Evolutionary conservation across 169 alveolate genomes (phyloP).

Genomic region (Eimeria acervulina): DNA sequence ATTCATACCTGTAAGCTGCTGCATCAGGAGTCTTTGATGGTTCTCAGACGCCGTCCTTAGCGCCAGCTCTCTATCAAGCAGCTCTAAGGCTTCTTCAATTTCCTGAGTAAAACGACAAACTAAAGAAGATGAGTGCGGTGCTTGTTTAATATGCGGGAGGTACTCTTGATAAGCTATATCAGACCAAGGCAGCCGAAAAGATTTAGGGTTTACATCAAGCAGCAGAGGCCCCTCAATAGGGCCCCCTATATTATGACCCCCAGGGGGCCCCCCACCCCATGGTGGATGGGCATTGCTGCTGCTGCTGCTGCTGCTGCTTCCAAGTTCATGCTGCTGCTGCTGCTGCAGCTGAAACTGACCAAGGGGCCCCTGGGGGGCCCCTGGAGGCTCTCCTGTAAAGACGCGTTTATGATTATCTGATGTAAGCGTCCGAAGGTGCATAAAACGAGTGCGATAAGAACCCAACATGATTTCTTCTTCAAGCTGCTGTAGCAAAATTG

Average conservation of each 20-base stretch:
- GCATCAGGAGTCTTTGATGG: background rate
- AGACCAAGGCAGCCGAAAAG: background rate
- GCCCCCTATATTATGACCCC: background rate
- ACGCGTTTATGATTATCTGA: too few species aligned
- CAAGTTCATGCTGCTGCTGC: too few species aligned
- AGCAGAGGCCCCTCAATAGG: background rate
- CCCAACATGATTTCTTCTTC: too few species aligned
- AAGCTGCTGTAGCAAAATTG: too few species aligned
- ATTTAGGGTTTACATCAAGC: conserved; percentile 7
- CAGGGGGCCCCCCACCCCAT: background rate
- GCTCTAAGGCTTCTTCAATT: background rate
- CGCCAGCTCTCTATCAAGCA: conserved; percentile 1
- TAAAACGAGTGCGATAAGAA: too few species aligned
- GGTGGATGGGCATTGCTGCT: too few species aligned
- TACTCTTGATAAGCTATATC: background rate
- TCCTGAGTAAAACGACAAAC: background rate
- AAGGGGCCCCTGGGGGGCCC: too few species aligned
- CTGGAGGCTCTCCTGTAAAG: too few species aligned
- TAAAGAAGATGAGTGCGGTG: too few species aligned
- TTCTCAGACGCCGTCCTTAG: conserved; percentile 1
- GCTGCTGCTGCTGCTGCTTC: too few species aligned
- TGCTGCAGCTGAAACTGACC: too few species aligned
- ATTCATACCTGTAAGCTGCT: background rate
- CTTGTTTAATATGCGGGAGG: background rate
- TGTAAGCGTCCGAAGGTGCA: too few species aligned